Conservation (phyloP, 169 alveolate genomes). For the Eimeria praecox region DNA sequence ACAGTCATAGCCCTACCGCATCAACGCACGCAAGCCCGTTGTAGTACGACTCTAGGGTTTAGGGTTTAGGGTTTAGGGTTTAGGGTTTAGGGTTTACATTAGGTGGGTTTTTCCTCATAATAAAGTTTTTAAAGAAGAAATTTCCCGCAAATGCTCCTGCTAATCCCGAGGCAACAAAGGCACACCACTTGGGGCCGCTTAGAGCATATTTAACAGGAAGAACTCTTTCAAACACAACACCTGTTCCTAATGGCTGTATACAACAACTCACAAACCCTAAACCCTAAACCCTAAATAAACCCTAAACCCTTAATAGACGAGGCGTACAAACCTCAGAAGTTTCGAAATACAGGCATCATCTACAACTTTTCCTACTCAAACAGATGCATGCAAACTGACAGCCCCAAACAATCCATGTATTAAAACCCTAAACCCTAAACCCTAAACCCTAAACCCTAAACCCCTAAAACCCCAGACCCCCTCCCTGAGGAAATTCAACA, state of each 20-base stretch:
- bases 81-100: slow-evolving; percentile 63
- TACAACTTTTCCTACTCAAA: too few species aligned
- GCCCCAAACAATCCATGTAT: too few species aligned
- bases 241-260: slow-evolving; percentile 82
- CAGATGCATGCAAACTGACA: too few species aligned
- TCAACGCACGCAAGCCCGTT: too few species aligned
- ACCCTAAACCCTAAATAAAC: slow-evolving; percentile 2
- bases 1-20: too few species aligned
- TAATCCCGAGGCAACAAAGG: slow-evolving; percentile 60
- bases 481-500: too few species aligned
- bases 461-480: neutral
- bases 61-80: too few species aligned
- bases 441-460: too few species aligned
- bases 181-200: slow-evolving; percentile 80
- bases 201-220: slow-evolving; percentile 79
- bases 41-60: too few species aligned
- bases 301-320: neutral
- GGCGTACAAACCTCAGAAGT: too few species aligned
- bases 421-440: neutral
- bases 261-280: neutral
- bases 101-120: slow-evolving; percentile 79
- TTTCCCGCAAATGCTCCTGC: slow-evolving; percentile 80
- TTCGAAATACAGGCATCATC: too few species aligned
- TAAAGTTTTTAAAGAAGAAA: slow-evolving; percentile 72
- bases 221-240: slow-evolving; percentile 69